A percentile compares a stretch with the other conserved stretches of the same genome.
These are phyloP conservation scores for Penicillium palitans DNA, from an alignment of 2,329 filamentous ascomycete genomes.

Conservation along the genomic window DNA sequence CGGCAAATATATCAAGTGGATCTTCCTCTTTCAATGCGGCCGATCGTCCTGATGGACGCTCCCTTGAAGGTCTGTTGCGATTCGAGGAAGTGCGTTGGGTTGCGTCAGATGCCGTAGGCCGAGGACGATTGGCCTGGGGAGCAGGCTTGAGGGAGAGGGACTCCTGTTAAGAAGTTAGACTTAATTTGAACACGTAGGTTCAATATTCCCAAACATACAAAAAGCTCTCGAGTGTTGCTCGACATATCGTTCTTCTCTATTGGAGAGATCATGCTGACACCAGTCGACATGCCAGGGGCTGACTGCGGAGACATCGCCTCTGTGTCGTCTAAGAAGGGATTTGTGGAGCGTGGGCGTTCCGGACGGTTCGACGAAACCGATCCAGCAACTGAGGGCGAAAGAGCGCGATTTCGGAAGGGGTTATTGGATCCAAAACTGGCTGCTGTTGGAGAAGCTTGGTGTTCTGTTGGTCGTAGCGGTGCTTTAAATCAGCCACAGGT, in stretches of 20 bases:
- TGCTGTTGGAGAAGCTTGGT: constrained; percentile 36
- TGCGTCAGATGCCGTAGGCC: constrained; percentile 34
- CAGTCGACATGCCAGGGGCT: constrained; percentile 28
- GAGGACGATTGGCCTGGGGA: constrained; percentile 40
- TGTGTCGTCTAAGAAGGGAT: constrained; percentile 60
- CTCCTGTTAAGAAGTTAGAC: constrained; percentile 31
- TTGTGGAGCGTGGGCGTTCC: constrained; percentile 57
- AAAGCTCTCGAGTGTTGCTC: constrained; percentile 57
- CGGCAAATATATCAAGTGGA: constrained; percentile 52
- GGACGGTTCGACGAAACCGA: constrained; percentile 35
- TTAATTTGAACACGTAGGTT: not conserved
- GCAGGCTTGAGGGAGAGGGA: constrained; percentile 40
- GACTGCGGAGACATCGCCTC: constrained; percentile 42
- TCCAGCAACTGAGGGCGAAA: constrained; percentile 37
- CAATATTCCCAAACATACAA: constrained; percentile 51
- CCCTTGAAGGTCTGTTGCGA: constrained; percentile 30
- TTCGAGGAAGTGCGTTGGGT: constrained; percentile 26
- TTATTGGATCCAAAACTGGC: constrained; percentile 50
- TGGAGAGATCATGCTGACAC: constrained; percentile 32
- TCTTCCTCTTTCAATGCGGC: constrained; percentile 27
- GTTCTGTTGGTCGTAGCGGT: constrained; percentile 21
- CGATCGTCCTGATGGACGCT: constrained; percentile 26
- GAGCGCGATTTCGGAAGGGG: constrained; percentile 51
- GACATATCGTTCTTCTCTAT: constrained; percentile 43
- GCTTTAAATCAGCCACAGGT: constrained; percentile 6